phyloP scores from a whole-genome alignment of 495 filamentous ascomycete genomes.

The Emericellopsis terricola region DNA sequence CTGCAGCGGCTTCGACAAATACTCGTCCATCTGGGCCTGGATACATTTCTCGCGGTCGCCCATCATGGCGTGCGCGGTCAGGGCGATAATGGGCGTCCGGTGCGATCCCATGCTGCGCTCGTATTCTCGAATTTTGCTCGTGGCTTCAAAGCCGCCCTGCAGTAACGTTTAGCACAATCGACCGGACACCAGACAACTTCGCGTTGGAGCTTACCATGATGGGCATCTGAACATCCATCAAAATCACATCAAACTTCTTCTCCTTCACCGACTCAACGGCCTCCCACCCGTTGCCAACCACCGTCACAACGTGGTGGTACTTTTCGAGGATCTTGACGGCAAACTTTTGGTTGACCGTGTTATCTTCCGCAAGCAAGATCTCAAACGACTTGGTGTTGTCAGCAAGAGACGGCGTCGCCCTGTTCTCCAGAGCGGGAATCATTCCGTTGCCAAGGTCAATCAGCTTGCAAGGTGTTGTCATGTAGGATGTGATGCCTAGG shows the following conservation, averaged over 20 bases:
- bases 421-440: constrained; percentile 90
- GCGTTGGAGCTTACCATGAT: constrained; percentile 51
- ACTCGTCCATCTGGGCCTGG: constrained; percentile 97
- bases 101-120: constrained; percentile 60
- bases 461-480: constrained; percentile 91
- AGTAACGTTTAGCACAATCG: constrained; percentile 10
- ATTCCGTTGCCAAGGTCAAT: constrained; percentile 97
- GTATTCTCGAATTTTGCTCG: constrained; percentile 89
- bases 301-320: constrained; percentile 91
- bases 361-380: constrained; percentile 92
- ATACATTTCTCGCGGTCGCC: constrained; percentile 98
- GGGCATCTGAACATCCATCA: constrained; percentile 99
- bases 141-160: constrained; percentile 92
- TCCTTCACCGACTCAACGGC: constrained; percentile 78
- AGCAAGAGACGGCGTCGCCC: constrained; percentile 77
- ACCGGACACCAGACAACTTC: not conserved
- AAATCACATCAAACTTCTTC: constrained; percentile 84
- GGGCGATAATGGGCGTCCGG: constrained; percentile 86
- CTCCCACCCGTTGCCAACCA: constrained; percentile 88
- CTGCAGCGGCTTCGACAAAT: constrained; percentile 92
- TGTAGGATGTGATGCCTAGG: constrained; percentile 92
- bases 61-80: constrained; percentile 98
- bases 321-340: constrained; percentile 97
- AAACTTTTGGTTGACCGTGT: constrained; percentile 89
- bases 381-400: constrained; percentile 94